Percentiles rank a stretch among this genome's conserved stretches.
Conservation (phyloP, 2,329 filamentous ascomycete species). For the Cercospora sp. region DNA sequence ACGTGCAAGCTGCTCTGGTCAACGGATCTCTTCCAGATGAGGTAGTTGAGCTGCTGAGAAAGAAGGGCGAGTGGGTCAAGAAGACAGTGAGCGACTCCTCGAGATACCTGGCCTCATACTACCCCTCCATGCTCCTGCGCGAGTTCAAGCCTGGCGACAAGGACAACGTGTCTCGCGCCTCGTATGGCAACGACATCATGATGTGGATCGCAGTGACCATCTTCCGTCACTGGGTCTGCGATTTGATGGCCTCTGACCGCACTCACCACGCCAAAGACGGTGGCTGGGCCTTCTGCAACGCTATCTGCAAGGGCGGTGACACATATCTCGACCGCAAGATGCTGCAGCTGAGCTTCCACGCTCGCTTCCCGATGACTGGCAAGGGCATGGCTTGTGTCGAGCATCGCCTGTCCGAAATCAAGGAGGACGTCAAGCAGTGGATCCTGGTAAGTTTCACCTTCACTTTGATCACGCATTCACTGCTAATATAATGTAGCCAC, state of each 20-base stretch:
- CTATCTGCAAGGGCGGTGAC: conserved; percentile 44
- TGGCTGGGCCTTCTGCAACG: conserved; percentile 49
- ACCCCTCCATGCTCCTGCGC: conserved; percentile 35
- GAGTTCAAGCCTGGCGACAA: conserved; percentile 34
- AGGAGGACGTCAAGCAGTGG: conserved; percentile 45
- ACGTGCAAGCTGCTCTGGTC: conserved; percentile 29
- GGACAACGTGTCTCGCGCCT: conserved; percentile 43
- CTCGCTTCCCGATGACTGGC: conserved; percentile 46
- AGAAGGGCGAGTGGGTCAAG: conserved; percentile 35
- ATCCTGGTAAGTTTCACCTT: conserved; percentile 32
- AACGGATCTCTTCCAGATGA: conserved; percentile 27
- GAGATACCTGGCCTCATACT: conserved; percentile 41
- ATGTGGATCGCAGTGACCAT: conserved; percentile 53
- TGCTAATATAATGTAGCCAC: conserved; percentile 19
- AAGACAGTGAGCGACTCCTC: conserved; percentile 34
- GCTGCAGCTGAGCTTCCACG: conserved; percentile 42
- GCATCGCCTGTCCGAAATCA: conserved; percentile 45
- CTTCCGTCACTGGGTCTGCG: conserved; percentile 51
- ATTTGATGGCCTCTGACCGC: conserved; percentile 43
- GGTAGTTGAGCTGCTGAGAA: conserved; percentile 36
- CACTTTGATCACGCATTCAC: neutral
- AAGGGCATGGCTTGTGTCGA: conserved; percentile 48
- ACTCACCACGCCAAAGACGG: conserved; percentile 47
- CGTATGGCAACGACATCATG: conserved; percentile 52
- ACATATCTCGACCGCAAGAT: conserved; percentile 48